Percentiles rank a stretch among this genome's conserved stretches.
These are phyloP conservation scores for Geotrichum ghanense DNA, from an alignment of 805 yeast species.

Conservation along the genomic window DNA sequence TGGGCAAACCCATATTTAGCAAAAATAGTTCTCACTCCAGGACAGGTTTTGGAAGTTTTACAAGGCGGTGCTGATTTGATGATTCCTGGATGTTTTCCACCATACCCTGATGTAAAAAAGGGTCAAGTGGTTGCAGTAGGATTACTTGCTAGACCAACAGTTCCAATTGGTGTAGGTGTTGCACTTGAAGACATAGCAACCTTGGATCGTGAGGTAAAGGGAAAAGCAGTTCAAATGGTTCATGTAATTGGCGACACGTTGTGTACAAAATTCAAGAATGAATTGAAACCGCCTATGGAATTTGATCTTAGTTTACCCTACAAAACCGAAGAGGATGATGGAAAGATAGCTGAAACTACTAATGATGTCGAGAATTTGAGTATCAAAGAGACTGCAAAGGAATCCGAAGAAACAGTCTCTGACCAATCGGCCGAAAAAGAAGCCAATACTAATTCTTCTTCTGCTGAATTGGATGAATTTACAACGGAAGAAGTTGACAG, in stretches of 20 bases:
- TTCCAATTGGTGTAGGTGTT: conserved; percentile 62
- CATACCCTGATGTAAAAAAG: conserved; percentile 38
- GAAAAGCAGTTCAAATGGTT: conserved; percentile 67
- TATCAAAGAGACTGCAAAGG: neutral
- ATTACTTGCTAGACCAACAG: conserved; percentile 46
- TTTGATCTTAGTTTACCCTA: conserved; percentile 17
- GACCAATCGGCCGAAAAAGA: too few relatives aligned
- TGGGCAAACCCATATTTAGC: conserved; percentile 60
- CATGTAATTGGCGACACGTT: conserved; percentile 63
- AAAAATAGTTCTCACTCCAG: conserved; percentile 63
- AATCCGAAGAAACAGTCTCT: conserved; percentile 3
- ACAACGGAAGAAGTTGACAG: conserved; percentile 43
- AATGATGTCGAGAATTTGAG: neutral
- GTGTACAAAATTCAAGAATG: conserved; percentile 39
- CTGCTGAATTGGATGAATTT: conserved; percentile 1
- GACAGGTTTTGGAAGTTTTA: conserved; percentile 58
- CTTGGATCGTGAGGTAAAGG: conserved; percentile 48
- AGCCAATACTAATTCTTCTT: too few relatives aligned
- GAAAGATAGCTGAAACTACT: conserved; percentile 1
- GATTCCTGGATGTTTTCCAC: conserved; percentile 37
- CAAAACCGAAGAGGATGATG: conserved; percentile 4
- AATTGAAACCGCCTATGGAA: conserved; percentile 32
- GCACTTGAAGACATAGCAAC: conserved; percentile 27
- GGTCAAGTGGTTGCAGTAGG: conserved; percentile 68
- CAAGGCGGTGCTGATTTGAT: conserved; percentile 58